A percentile compares a stretch with the other conserved stretches of the same genome.
These are phyloP conservation scores for Mortierella sp. DNA, from an alignment of 371 early-diverging fungal species.

Conservation along the genomic window DNA sequence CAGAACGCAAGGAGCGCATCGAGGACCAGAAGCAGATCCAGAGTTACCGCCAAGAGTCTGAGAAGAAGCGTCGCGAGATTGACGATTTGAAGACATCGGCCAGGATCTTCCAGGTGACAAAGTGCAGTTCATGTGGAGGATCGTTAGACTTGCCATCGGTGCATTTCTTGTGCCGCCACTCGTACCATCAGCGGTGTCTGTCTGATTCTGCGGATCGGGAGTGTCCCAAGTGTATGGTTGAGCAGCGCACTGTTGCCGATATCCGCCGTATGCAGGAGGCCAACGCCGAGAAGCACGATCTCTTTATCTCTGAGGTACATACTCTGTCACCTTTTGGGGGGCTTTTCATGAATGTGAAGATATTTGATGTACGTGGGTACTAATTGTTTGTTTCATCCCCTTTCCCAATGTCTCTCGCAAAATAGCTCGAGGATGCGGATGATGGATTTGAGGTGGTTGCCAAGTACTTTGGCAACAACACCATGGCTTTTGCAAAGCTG, in stretches of 20 bases:
- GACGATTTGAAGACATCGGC: slow-evolving; percentile 83
- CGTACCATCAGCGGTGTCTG: slow-evolving; percentile 92
- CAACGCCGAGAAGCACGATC: slow-evolving; percentile 82
- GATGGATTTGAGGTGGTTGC: slow-evolving; percentile 91
- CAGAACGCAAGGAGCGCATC: slow-evolving; percentile 74
- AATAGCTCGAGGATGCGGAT: slow-evolving; percentile 80
- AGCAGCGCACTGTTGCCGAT: slow-evolving; percentile 86
- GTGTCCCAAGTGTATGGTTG: slow-evolving; percentile 91
- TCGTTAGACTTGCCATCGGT: slow-evolving; percentile 91
- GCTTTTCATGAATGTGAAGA: neutral
- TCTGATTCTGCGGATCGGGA: slow-evolving; percentile 82
- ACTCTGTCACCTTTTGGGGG: neutral
- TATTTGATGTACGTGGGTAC: neutral
- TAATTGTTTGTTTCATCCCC: neutral
- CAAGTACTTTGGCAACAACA: slow-evolving; percentile 90
- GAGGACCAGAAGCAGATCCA: slow-evolving; percentile 76
- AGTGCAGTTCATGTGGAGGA: slow-evolving; percentile 87
- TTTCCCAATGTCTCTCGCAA: neutral
- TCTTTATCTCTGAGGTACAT: slow-evolving; percentile 83
- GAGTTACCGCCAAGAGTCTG: slow-evolving; percentile 86
- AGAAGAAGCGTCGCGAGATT: slow-evolving; percentile 82
- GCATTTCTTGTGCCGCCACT: slow-evolving; percentile 94
- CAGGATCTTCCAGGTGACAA: slow-evolving; percentile 90
- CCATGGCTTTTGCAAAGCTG: slow-evolving; percentile 84
- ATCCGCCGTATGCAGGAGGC: slow-evolving; percentile 83